phyloP scores from a whole-genome alignment of 345 rosid genomes.

The Cardiospermum halicacabum region DNA sequence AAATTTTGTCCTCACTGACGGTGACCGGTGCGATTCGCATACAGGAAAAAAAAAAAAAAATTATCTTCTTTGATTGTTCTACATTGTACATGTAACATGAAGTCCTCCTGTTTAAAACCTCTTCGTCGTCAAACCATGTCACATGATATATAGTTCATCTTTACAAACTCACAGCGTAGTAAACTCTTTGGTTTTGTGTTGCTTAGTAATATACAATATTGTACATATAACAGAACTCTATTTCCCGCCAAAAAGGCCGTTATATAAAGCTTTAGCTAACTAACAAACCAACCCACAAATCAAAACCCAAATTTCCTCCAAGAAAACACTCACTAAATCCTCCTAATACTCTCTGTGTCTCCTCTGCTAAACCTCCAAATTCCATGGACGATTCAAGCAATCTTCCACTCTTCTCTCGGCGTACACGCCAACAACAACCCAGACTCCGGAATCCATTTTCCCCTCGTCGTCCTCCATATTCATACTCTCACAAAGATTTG shows the following conservation, averaged over 20 bases:
- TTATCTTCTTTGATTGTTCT: neutral
- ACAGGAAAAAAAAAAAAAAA: conserved; percentile 21
- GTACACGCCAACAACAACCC: conserved; percentile 16
- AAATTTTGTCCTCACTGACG: conserved; percentile 26
- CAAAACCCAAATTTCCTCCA: neutral
- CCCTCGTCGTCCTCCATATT: conserved; percentile 19
- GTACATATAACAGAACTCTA: no score
- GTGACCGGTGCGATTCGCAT: conserved; percentile 23
- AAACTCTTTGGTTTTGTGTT: neutral
- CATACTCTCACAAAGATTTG: conserved; percentile 28
- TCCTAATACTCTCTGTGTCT: neutral
- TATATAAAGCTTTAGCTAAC: conserved; percentile 15
- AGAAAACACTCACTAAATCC: neutral
- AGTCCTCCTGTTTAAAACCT: conserved; percentile 28
- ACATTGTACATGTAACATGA: conserved; percentile 39
- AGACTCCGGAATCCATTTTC: conserved; percentile 16
- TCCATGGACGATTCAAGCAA: conserved; percentile 19
- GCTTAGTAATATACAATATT: neutral
- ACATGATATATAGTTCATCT: conserved; percentile 16
- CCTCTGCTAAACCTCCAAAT: conserved; percentile 13
- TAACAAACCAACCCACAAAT: neutral
- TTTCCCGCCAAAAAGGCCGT: conserved; percentile 27
- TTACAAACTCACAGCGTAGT: conserved; percentile 3
- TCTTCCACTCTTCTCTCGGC: conserved; percentile 30
- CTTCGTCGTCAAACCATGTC: conserved; percentile 22